Percentiles rank a stretch among this genome's conserved stretches.
These are phyloP conservation scores for Kokia cookei DNA, from an alignment of 441 rosid genomes.

Conservation along the genomic window DNA sequence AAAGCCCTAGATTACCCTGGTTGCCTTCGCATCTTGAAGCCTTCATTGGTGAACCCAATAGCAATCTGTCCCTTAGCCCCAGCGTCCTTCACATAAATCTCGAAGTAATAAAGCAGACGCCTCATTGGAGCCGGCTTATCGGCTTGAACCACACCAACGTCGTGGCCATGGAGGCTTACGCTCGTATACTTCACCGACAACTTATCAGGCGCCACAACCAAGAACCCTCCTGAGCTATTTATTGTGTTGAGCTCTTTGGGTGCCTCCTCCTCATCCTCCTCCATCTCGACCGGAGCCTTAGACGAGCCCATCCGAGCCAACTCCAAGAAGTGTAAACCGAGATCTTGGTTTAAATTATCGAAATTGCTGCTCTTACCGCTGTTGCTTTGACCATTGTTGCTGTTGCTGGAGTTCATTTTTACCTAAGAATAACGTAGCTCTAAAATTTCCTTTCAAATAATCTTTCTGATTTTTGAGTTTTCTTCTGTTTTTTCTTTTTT, in stretches of 20 bases:
- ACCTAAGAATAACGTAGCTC: slow-evolving; percentile 7
- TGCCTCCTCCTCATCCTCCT: slow-evolving; percentile 56
- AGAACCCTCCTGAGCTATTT: slow-evolving; percentile 71
- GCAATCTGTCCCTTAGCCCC: slow-evolving; percentile 70
- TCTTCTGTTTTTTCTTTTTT: background rate
- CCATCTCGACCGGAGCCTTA: slow-evolving; percentile 19
- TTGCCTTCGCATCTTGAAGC: slow-evolving; percentile 68
- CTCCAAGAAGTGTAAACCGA: slow-evolving; percentile 35
- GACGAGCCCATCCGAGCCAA: slow-evolving; percentile 28
- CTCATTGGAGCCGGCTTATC: slow-evolving; percentile 69
- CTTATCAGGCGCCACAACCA: slow-evolving; percentile 64
- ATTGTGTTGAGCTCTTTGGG: slow-evolving; percentile 84
- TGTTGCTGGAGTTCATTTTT: slow-evolving; percentile 11
- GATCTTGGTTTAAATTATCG: slow-evolving; percentile 24
- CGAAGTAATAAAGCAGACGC: slow-evolving; percentile 71
- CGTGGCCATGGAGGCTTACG: slow-evolving; percentile 61
- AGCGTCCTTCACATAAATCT: slow-evolving; percentile 69
- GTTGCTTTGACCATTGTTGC: slow-evolving; percentile 12
- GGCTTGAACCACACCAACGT: slow-evolving; percentile 79
- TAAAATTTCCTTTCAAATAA: slow-evolving; percentile 6
- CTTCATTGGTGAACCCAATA: slow-evolving; percentile 76
- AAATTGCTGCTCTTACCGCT: slow-evolving; percentile 8
- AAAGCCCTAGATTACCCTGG: slow-evolving; percentile 2
- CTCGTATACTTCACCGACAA: slow-evolving; percentile 59
- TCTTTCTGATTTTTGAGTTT: background rate